Base-by-base conservation (phyloP, 768 basidiomycete genomes). In the Tylopilus sp. region DNA sequence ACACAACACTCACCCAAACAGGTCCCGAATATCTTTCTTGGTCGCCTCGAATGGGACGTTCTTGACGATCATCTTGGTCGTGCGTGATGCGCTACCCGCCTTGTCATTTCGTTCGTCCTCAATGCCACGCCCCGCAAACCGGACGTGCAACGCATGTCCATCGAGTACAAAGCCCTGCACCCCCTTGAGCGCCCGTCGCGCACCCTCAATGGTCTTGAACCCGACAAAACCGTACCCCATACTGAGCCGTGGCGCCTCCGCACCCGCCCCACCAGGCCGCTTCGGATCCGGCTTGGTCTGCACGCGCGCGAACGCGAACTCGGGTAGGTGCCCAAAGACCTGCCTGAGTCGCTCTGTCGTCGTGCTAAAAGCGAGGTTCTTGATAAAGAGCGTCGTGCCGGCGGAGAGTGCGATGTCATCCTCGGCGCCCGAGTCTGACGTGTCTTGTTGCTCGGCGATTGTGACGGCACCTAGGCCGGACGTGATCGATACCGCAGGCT, bases 191-290 rank as follows among this genome's bases (percentile, higher is more conserved):
- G 87, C 95, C 57, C 78, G 81, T 67, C 77, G 77, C 43, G 95
- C 94, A 10, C 75, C 81, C 9, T 89, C 88, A 0, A 65, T 67
- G 23, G 83, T 85, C 64, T 81, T 82, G 75, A 98, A 98, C 6
- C 94, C 95, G 28, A 95, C 79, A 59, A 99, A 99, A 0, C 95
- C 97, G 65, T 95, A 98, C 0, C 95, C 95, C 91, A 95, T 95
- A 65, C 90, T 93, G 44, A 97, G 71, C 44, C 81, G 75, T 10
- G 77, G 76, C 0, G 75, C 75, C 22, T 63, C 67, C 52, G 49
- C 61, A 10, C 64, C 66, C 15, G 58, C 21, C 3, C 35, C 47
- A 2, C 61, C 67, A 2, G 82, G 79, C 9, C 80, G 76, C 62
- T 90, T 90, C 0, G 91, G 86, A 68, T 95, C 90, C 0, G 87